phyloP scores from a whole-genome alignment of 345 rosid species.

The Ceriops tagal region DNA sequence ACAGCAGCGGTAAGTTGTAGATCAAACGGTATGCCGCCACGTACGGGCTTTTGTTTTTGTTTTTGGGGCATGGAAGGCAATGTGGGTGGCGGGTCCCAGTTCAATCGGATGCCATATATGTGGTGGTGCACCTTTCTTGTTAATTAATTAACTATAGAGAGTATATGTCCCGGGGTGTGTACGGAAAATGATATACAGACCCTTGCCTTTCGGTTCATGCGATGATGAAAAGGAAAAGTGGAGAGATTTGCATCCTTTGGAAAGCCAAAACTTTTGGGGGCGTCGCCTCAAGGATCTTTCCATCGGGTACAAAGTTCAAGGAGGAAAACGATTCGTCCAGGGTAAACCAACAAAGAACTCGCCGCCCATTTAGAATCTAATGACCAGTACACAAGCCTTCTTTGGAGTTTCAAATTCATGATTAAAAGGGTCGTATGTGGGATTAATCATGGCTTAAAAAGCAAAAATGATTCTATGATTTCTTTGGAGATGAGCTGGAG shows the following conservation, averaged over 20 bases:
- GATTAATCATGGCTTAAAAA: not conserved
- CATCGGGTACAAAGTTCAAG: not conserved
- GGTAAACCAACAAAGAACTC: too few species aligned
- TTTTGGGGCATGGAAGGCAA: too few species aligned
- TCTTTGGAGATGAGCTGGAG: not conserved
- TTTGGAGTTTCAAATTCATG: not conserved
- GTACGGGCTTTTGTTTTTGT: not conserved
- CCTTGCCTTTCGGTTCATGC: constrained; percentile 22
- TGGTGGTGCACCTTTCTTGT: constrained; percentile 13
- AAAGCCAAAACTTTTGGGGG: constrained; percentile 37
- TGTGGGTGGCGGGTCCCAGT: constrained; percentile 18
- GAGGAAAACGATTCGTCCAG: constrained; percentile 1
- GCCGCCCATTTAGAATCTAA: not conserved
- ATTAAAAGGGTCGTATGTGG: not conserved
- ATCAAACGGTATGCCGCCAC: not conserved
- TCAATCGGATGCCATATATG: constrained; percentile 10
- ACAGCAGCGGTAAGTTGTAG: too few species aligned
- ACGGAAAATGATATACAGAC: constrained; percentile 7
- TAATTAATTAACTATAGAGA: not conserved
- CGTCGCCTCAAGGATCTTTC: constrained; percentile 12
- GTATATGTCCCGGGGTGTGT: not conserved
- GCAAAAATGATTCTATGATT: not conserved
- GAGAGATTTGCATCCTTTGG: constrained; percentile 17
- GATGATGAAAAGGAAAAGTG: not conserved
- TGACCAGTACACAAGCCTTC: not conserved